Percentiles rank a stretch among this genome's conserved stretches.
Evolutionary conservation across 441 rosid species (phyloP).

Genomic region (Raphanus hybrid): DNA sequence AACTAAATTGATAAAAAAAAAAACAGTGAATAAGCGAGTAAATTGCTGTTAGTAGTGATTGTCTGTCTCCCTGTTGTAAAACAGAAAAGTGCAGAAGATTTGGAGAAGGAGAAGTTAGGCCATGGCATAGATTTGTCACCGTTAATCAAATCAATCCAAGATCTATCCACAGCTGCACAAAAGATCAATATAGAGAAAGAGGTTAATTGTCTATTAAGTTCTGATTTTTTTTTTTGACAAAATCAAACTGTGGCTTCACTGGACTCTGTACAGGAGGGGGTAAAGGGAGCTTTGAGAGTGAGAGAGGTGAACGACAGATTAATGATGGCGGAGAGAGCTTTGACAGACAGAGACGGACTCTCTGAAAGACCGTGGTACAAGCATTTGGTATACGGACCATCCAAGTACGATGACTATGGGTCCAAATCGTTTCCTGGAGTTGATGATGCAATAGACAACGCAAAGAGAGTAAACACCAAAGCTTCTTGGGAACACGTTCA

Average conservation of each 20-base stretch:
- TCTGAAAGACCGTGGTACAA: constrained; percentile 71
- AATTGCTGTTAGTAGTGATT: not conserved
- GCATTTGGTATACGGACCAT: constrained; percentile 84
- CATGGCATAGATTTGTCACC: constrained; percentile 53
- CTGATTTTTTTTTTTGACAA: not conserved
- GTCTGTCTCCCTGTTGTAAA: constrained; percentile 20
- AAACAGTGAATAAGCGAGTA: not conserved
- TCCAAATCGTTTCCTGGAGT: constrained; percentile 74
- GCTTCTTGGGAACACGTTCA: constrained; percentile 69
- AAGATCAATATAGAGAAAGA: constrained; percentile 54
- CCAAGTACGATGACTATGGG: constrained; percentile 76
- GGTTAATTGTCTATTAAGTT: constrained; percentile 46
- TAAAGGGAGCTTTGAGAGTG: constrained; percentile 49
- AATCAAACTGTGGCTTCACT: not conserved
- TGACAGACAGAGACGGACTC: constrained; percentile 83
- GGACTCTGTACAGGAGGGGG: constrained; percentile 49
- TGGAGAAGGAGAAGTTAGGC: constrained; percentile 52
- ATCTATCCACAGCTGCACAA: constrained; percentile 61
- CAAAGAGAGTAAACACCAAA: constrained; percentile 53
- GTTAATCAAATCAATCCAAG: constrained; percentile 63
- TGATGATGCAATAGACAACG: constrained; percentile 53
- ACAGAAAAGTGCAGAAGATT: constrained; percentile 62
- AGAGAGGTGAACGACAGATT: constrained; percentile 82
- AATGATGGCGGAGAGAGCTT: constrained; percentile 87
- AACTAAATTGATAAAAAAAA: too few relatives aligned